Evolutionary conservation across 352 stramenopile genomes (phyloP), one percentile per base, ranked within the genome.

Genomic region (Thalassiosira delicatula): DNA sequence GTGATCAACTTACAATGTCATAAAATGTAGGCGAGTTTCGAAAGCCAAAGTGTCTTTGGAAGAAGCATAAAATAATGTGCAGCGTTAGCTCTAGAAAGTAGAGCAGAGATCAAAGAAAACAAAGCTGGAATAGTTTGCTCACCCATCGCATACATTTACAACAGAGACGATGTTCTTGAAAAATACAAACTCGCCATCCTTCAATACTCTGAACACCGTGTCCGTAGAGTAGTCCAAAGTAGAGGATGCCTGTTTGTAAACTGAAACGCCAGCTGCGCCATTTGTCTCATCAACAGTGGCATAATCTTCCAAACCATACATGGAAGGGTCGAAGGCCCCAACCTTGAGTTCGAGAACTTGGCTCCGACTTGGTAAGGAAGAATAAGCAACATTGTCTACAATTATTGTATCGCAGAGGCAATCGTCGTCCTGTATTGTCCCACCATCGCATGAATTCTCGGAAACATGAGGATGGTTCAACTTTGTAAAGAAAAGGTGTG

Each of bases 21-120:
- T 63, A 85, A 74, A 91, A 84, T 25, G 74, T 70, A 61, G 86
- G 86, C 61, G 76, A 73, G 63, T 92, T 91, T 56, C 84, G 46
- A 44, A 92, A 91, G 12, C 40, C 70, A 61, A 81, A 86, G 3
- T 56, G 35, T 5, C n/a, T n/a, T n/a, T n/a, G n/a, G n/a, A n/a
- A n/a, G n/a, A n/a, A n/a, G n/a, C n/a, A n/a, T n/a, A n/a, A n/a
- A n/a, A n/a, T n/a, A n/a, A n/a, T n/a, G n/a, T n/a, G n/a, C n/a
- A n/a, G n/a, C n/a, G n/a, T n/a, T n/a, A n/a, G n/a, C n/a, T n/a
- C n/a, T n/a, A n/a, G n/a, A n/a, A n/a, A n/a, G n/a, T n/a, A n/a
- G n/a, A n/a, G n/a, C n/a, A n/a, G n/a, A n/a, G n/a, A n/a, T n/a
- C n/a, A n/a, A n/a, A n/a, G n/a, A n/a, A n/a, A n/a, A n/a, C n/a